A percentile compares a stretch with the other conserved stretches of the same genome.
Evolutionary conservation across 1,284 basidiomycete genomes (phyloP).

Genomic region (Inonotus hispidus): DNA sequence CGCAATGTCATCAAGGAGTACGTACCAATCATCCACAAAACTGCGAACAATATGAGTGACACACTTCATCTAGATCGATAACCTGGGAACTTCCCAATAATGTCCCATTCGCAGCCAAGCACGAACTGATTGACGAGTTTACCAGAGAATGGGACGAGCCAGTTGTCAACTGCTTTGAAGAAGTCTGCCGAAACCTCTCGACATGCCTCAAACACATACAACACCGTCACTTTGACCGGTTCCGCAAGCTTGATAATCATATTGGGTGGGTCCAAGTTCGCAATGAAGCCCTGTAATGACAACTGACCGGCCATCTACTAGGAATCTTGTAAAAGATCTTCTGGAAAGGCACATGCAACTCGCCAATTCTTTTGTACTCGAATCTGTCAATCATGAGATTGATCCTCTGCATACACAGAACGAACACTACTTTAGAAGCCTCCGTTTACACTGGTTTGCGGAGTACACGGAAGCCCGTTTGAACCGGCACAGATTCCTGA

Average conservation of each 20-base stretch:
- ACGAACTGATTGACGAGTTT: constrained; percentile 17
- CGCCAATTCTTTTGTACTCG: constrained; percentile 18
- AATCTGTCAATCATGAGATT: constrained; percentile 27
- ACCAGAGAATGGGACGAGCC: constrained; percentile 4
- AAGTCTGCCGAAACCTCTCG: not conserved
- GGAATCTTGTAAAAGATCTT: constrained; percentile 13
- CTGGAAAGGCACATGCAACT: constrained; percentile 3
- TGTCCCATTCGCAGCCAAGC: constrained; percentile 46
- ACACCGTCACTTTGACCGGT: constrained; percentile 9
- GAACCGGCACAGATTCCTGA: not conserved
- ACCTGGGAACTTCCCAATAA: constrained; percentile 49
- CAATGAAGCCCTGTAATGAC: not conserved
- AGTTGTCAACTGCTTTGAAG: not conserved
- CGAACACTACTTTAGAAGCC: constrained; percentile 23
- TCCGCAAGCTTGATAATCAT: constrained; percentile 2
- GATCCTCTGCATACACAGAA: constrained; percentile 32
- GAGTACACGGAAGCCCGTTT: constrained; percentile 6
- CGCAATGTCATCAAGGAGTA: constrained; percentile 4
- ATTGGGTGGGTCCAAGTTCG: constrained; percentile 1
- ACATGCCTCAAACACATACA: not conserved
- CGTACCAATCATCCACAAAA: not conserved
- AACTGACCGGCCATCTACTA: not conserved
- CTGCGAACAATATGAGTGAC: not conserved
- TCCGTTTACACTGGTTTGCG: constrained; percentile 22
- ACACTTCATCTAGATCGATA: constrained; percentile 32